These are phyloP conservation scores for Blastobotrys persicus DNA, from an alignment of 1,139 yeast species.

Conservation along the genomic window DNA sequence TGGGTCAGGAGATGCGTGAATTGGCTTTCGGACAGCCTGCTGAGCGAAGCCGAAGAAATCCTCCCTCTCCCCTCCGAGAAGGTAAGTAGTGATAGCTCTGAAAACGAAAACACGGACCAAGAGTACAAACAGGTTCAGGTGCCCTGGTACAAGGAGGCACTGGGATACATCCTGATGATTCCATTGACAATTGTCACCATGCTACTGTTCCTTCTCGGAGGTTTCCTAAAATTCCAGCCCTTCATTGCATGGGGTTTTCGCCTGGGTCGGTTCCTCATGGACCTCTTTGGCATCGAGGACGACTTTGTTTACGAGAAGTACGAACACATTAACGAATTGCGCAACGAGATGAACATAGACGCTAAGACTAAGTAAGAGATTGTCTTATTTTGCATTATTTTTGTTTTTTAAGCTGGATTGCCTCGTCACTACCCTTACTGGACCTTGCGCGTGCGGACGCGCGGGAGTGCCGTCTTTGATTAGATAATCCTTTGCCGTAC, in stretches of 20 bases:
- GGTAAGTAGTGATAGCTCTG: constrained; percentile 2
- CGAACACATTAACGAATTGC: neutral
- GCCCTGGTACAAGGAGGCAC: constrained; percentile 9
- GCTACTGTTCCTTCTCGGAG: constrained; percentile 9
- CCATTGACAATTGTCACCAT: constrained; percentile 10
- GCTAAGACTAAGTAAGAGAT: neutral
- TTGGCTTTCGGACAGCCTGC: constrained; percentile 8
- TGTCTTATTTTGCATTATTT: too few relatives aligned
- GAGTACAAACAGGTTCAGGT: neutral
- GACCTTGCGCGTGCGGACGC: neutral
- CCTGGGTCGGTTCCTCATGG: constrained; percentile 4
- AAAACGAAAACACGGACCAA: neutral
- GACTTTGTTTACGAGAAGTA: constrained; percentile 5
- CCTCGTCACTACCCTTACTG: neutral
- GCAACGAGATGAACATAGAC: neutral
- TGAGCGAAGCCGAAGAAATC: constrained; percentile 5
- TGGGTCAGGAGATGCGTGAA: constrained; percentile 7
- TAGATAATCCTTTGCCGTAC: too few relatives aligned
- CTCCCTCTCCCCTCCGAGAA: constrained; percentile 3
- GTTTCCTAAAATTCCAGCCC: constrained; percentile 3
- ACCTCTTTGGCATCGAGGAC: constrained; percentile 5
- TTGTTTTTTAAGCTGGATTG: too few relatives aligned
- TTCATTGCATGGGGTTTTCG: neutral
- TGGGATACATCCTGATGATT: constrained; percentile 8
- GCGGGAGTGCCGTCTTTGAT: too few relatives aligned